A percentile compares a stretch with the other conserved stretches of the same genome.
These are phyloP conservation scores for Metschnikowia chrysomelidarum DNA, from an alignment of 805 yeast species.

Conservation along the genomic window DNA sequence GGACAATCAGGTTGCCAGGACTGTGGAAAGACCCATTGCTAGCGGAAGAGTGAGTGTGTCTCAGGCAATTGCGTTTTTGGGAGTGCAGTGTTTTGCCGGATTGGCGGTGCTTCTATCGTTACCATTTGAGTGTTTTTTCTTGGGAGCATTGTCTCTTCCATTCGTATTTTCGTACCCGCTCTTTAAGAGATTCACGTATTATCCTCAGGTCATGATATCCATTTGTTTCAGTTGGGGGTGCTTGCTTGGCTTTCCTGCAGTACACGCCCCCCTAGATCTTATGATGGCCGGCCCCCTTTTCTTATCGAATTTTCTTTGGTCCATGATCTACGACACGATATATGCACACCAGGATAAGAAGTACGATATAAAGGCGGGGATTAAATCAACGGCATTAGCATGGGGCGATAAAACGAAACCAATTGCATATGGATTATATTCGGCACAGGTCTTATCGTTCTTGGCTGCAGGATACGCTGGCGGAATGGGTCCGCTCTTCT, in stretches of 20 bases:
- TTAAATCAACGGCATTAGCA: slow-evolving; percentile 90
- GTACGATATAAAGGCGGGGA: slow-evolving; percentile 86
- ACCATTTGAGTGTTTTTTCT: slow-evolving; percentile 76
- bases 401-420: slow-evolving; percentile 85
- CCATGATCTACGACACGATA: slow-evolving; percentile 92
- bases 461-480: slow-evolving; percentile 68
- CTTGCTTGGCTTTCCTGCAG: slow-evolving; percentile 90
- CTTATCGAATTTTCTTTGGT: slow-evolving; percentile 80
- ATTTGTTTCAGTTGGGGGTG: slow-evolving; percentile 95
- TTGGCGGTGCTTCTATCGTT: slow-evolving; percentile 65
- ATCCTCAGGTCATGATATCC: slow-evolving; percentile 84
- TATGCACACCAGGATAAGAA: slow-evolving; percentile 97
- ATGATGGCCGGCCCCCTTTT: slow-evolving; percentile 77
- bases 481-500: slow-evolving; percentile 86
- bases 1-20: slow-evolving; percentile 83
- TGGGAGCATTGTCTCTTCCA: slow-evolving; percentile 79
- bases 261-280: slow-evolving; percentile 75
- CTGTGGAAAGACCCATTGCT: slow-evolving; percentile 90
- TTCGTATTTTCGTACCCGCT: slow-evolving; percentile 86
- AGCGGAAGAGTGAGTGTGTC: slow-evolving; percentile 72
- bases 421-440: slow-evolving; percentile 60
- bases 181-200: slow-evolving; percentile 91
- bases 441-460: slow-evolving; percentile 64
- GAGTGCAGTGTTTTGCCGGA: slow-evolving; percentile 73
- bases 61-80: slow-evolving; percentile 70